Evolutionary conservation across 768 basidiomycete species (phyloP).

Genomic region (Lactarius akahatsu): DNA sequence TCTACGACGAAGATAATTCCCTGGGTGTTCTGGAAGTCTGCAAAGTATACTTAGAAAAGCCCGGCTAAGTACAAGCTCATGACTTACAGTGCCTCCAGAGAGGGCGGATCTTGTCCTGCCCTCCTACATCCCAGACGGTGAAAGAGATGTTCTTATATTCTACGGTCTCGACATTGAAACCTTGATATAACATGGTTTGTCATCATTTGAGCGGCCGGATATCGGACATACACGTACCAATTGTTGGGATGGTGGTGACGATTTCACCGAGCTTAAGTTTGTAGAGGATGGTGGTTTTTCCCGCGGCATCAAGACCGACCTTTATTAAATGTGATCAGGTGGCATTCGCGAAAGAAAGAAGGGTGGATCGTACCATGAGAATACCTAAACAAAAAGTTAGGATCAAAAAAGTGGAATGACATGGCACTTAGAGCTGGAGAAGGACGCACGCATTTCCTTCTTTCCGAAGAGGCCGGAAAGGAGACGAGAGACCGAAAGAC

Average conservation of each 20-base stretch:
- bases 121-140: slow-evolving; percentile 99
- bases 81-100: slow-evolving; percentile 99
- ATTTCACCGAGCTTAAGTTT: slow-evolving; percentile 99
- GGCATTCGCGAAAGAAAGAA: not conserved
- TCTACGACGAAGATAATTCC: slow-evolving; percentile 99
- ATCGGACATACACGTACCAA: slow-evolving; percentile 61
- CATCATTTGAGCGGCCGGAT: slow-evolving; percentile 21
- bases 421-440: slow-evolving; percentile 33
- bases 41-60: slow-evolving; percentile 23
- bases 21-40: slow-evolving; percentile 99
- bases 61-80: slow-evolving; percentile 26
- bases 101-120: slow-evolving; percentile 99
- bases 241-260: slow-evolving; percentile 99
- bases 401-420: slow-evolving; percentile 28
- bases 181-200: slow-evolving; percentile 44
- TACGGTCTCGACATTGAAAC: slow-evolving; percentile 99
- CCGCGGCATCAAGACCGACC: slow-evolving; percentile 99
- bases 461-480: slow-evolving; percentile 91
- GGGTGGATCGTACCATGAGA: slow-evolving; percentile 66
- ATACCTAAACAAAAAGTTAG: slow-evolving; percentile 64
- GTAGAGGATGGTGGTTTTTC: slow-evolving; percentile 98
- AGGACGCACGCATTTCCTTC: slow-evolving; percentile 96
- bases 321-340: slow-evolving; percentile 34
- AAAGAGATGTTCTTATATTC: slow-evolving; percentile 99
- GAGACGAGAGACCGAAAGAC: slow-evolving; percentile 71